These are phyloP conservation scores for Coniferiporia weirii DNA, from an alignment of 1,284 basidiomycete genomes.

Conservation along the genomic window DNA sequence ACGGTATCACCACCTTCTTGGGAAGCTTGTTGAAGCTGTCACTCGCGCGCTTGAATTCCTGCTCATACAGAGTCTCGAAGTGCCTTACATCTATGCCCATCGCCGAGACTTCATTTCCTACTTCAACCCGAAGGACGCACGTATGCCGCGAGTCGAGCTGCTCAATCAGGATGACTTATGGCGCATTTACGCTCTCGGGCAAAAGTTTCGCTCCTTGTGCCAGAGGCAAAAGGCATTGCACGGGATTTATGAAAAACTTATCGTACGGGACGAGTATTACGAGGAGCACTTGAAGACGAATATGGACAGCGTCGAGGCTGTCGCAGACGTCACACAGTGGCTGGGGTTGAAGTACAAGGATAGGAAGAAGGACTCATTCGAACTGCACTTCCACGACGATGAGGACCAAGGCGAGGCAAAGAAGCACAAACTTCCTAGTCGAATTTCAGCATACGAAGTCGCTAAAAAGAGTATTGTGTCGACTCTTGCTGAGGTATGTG, in stretches of 20 bases:
- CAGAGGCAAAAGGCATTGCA: conserved; percentile 66
- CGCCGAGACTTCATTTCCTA: conserved; percentile 86
- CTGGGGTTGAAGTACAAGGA: conserved; percentile 80
- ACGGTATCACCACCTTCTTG: conserved; percentile 52
- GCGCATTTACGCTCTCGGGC: conserved; percentile 81
- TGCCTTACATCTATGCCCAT: conserved; percentile 93
- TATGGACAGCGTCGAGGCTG: conserved; percentile 79
- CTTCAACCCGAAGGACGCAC: conserved; percentile 59
- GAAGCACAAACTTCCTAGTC: conserved; percentile 79
- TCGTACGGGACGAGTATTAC: conserved; percentile 67
- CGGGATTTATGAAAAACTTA: conserved; percentile 60
- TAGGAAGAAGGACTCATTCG: conserved; percentile 59
- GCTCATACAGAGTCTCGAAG: conserved; percentile 86
- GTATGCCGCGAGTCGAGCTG: conserved; percentile 51
- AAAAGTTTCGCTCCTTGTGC: conserved; percentile 80
- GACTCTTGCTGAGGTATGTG: conserved; percentile 68
- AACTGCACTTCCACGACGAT: conserved; percentile 68
- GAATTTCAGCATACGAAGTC: conserved; percentile 83
- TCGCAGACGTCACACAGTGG: conserved; percentile 92
- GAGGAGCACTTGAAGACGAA: conserved; percentile 57
- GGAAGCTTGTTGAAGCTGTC: conserved; percentile 76
- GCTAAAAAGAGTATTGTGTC: conserved; percentile 76
- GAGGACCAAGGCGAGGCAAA: conserved; percentile 46
- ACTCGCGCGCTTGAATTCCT: conserved; percentile 78
- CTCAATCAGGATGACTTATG: conserved; percentile 80